A percentile compares a stretch with the other conserved stretches of the same genome.
These are phyloP conservation scores for Annulohypoxylon stygium DNA, from an alignment of 495 filamentous ascomycete species.

Conservation along the genomic window DNA sequence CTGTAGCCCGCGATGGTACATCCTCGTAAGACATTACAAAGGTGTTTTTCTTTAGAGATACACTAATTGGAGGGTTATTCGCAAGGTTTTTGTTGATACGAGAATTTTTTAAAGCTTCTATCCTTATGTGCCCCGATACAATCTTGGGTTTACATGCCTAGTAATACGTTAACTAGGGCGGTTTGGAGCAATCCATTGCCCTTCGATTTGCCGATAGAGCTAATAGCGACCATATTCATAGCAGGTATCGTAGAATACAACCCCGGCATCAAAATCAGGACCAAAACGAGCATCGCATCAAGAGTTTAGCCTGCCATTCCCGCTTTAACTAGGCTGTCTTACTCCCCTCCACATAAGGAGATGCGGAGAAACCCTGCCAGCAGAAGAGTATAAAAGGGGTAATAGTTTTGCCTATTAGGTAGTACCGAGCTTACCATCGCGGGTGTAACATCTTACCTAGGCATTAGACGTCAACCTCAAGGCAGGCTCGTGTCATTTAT, in stretches of 20 bases:
- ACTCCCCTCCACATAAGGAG: slow-evolving; percentile 3
- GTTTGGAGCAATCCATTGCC: not conserved
- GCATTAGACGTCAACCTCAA: not conserved
- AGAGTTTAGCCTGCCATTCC: slow-evolving; percentile 14
- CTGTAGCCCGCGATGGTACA: slow-evolving; percentile 37
- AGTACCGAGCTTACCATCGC: slow-evolving; percentile 13
- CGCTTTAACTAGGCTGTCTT: slow-evolving; percentile 35
- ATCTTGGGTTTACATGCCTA: slow-evolving; percentile 8
- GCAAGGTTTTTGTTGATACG: not conserved
- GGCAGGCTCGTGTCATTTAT: not conserved
- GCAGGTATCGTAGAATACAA: slow-evolving; percentile 18
- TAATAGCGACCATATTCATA: slow-evolving; percentile 13
- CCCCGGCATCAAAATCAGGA: slow-evolving; percentile 20
- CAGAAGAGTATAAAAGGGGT: slow-evolving; percentile 19
- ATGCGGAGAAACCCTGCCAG: slow-evolving; percentile 42
- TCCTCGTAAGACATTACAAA: slow-evolving; percentile 36
- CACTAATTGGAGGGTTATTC: not conserved
- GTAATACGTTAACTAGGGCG: not conserved
- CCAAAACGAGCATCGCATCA: slow-evolving; percentile 5
- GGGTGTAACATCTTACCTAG: slow-evolving; percentile 24
- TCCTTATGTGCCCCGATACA: not conserved
- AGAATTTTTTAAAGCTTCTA: not conserved
- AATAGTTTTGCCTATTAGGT: slow-evolving; percentile 33
- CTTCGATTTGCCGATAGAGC: slow-evolving; percentile 38
- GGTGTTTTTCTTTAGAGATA: not conserved